Base-by-base conservation (phyloP, 306 rosid genomes). In the Hylodesmum podocarpum region DNA sequence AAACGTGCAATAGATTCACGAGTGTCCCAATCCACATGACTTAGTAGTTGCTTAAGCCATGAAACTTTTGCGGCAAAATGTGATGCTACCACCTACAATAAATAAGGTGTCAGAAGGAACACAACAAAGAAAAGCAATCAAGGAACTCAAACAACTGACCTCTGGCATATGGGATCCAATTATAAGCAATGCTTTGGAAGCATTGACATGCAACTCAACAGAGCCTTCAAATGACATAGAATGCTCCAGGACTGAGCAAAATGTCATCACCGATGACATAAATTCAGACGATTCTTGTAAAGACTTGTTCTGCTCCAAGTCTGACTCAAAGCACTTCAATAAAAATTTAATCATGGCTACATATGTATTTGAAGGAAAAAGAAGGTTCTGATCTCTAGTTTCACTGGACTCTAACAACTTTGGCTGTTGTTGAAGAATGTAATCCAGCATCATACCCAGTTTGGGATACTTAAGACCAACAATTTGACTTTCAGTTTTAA, bases 1-100 rank as follows among this genome's bases (percentile, higher is more conserved):
- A 94, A 76, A 27, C 96, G 91, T 75, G 98, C 97, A 41, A 88
- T 87, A 73, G 95, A 88, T 88, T 94, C 97, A 77, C 97, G 98
- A 58, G 97, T 90, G 78, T 92, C 91, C 87, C 88, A 73, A 75
- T 94, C 96, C 78, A 94, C 85, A 59, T 94, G 98, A 88, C 86
- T 86, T 39, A 92, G 84, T 53, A 92, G 81, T 82, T 85, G 88
- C 87, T 89, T 92, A 78, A 94, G 84, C 97, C 97, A 92, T 49
- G 92, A 87, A 82, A 88, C 77, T 85, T 86, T 91, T 34, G 16
- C 78, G 22, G 89, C 88, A 77, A 82, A 90, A 79, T 85, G 93
- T 29, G 86, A 87, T 59, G 96, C 93, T 66, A 89, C 83, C 84
- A 89, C 79, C 98, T 94, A 82, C n/a, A 82, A 72, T 44, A 90